Percentiles rank a stretch among this genome's conserved stretches.
These are phyloP conservation scores for Fusarium setosum DNA, from an alignment of 2,329 filamentous ascomycete genomes.

Conservation along the genomic window DNA sequence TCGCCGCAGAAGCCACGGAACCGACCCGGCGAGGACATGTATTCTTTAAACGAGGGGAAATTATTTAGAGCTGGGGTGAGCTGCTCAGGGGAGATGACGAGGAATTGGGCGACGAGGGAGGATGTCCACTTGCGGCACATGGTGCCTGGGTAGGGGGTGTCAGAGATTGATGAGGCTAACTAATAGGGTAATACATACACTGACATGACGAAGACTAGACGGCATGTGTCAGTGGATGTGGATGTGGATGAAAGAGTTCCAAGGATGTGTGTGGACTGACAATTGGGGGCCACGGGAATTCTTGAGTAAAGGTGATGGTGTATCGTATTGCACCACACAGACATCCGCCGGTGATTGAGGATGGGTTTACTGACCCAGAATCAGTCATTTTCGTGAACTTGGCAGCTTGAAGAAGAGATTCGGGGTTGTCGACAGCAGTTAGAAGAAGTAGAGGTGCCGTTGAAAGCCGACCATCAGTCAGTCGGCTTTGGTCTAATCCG, in stretches of 20 bases:
- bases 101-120: slow-evolving; percentile 22
- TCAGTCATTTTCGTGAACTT: neutral
- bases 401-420: too few relatives aligned
- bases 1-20: slow-evolving; percentile 20
- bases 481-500: neutral
- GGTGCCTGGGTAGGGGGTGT: slow-evolving; percentile 14
- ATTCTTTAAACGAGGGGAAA: slow-evolving; percentile 16
- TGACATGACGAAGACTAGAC: slow-evolving; percentile 24
- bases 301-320: slow-evolving; percentile 8
- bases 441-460: neutral
- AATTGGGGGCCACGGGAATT: slow-evolving; percentile 10
- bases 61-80: neutral
- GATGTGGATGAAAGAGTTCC: neutral
- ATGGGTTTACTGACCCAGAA: neutral
- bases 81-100: slow-evolving; percentile 11
- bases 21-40: slow-evolving; percentile 10
- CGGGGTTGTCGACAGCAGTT: neutral
- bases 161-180: neutral
- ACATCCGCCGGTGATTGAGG: slow-evolving; percentile 17
- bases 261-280: neutral
- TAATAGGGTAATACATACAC: neutral
- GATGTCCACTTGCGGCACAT: slow-evolving; percentile 33
- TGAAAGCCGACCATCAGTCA: neutral
- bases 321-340: slow-evolving; percentile 18
- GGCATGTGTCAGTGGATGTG: neutral